These are phyloP conservation scores for Cystoisospora suis DNA, from an alignment of 169 alveolate genomes.

Conservation along the genomic window DNA sequence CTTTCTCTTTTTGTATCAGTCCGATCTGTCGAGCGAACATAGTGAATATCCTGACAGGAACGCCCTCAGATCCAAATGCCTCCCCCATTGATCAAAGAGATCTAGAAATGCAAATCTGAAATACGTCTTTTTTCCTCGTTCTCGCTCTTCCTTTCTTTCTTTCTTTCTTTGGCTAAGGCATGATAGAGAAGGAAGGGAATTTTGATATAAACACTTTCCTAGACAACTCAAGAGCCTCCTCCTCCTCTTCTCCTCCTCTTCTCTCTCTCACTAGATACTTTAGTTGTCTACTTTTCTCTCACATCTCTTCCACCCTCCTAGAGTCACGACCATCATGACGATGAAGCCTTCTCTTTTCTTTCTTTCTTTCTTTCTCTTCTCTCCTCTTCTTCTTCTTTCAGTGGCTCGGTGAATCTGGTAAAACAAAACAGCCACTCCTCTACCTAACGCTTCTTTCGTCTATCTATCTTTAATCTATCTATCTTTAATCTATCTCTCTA, in stretches of 20 bases:
- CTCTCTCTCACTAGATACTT: background rate
- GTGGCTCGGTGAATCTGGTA: too few species aligned
- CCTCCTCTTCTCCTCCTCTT: background rate
- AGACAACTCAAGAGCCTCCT: background rate
- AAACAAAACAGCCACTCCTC: too few species aligned
- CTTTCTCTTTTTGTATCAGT: background rate
- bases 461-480: too few species aligned
- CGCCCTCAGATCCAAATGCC: background rate
- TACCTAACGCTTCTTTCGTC: too few species aligned
- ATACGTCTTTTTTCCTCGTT: background rate
- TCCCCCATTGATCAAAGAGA: background rate
- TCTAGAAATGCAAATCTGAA: conserved; percentile 37
- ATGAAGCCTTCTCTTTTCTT: too few species aligned
- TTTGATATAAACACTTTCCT: too few species aligned
- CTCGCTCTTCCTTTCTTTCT: background rate
- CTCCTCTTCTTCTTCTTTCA: too few species aligned
- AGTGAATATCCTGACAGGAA: conserved; percentile 35
- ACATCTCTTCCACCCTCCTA: too few species aligned
- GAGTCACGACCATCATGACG: too few species aligned
- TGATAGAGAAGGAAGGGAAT: too few species aligned
- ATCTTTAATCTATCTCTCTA: too few species aligned
- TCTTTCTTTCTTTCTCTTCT: too few species aligned
- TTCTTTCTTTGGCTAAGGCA: background rate
- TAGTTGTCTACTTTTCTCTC: background rate
- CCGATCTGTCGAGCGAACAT: conserved; percentile 61